Evolutionary conservation across 495 filamentous ascomycete genomes (phyloP), one percentile per base, ranked within the genome.

Genomic region (Penicillium parvum): DNA sequence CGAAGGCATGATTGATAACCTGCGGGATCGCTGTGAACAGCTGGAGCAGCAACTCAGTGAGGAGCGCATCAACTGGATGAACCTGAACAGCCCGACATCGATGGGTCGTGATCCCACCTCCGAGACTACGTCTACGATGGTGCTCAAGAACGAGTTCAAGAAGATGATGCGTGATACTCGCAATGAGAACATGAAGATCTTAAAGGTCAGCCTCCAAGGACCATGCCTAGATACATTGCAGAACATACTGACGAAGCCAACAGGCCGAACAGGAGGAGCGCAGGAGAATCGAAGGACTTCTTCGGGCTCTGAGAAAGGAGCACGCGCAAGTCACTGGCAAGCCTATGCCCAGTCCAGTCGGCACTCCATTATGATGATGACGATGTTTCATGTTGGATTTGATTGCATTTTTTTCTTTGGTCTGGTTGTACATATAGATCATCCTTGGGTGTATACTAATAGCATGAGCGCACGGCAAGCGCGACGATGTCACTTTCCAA

Each of bases 101-200:
- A 57, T 70, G 30, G 67, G 64, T 41, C 65, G 72, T 26, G 72
- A 76, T 47, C 66, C 60, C 19, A 50, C 64, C 8, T 67, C 66
- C 10, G 79, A 82, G 52, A 78, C 70, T 7, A 89, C 81, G 3
- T 85, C 81, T 51, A 87, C 80, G 2, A 78, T 77, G 68, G 81
- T 88, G 12, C 61, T 91, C 39, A 84, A 83, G 65, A 85, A 81
- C 37, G 86, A 91, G 60, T 91, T 91, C 60, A 86, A 86, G 73
- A 89, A 88, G 71, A 90, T 91, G 86, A 91, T 90, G 86, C 74
- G 83, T 38, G 86, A 90, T 50, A 85, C 83, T 43, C 79, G 84
- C 34, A 73, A 75, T 11, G 86, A 91, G 53, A 81, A 81, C 46
- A 69, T 80, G 60, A 86, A 76, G 68, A 70, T 75, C 37, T 57